Evolutionary conservation across 306 rosid species (phyloP), one percentile per base, ranked within the genome.

Genomic region (Mimosa bimucronata): DNA sequence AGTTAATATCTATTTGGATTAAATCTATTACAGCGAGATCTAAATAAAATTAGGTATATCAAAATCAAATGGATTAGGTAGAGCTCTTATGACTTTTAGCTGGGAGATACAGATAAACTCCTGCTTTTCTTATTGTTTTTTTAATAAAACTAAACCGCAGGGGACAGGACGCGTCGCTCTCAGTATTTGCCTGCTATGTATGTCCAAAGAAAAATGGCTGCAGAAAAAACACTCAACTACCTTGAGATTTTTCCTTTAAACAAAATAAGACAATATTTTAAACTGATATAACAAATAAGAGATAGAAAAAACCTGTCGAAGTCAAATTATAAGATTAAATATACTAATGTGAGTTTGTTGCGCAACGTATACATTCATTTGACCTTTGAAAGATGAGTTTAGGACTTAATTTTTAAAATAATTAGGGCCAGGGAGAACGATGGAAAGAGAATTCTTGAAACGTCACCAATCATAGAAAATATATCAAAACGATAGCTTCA

Each of bases 61-160:
- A 75, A 81, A 60, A 46, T 87, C 84, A 79, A 76, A 46, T 65
- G 70, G 78, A 84, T 84, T 87, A 79, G 85, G 90, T 84, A 81
- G 69, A 45, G 76, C 37, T 67, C 10, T 40, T 46, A 61, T 58
- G 77, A 71, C 66, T 68, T 68, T 75, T 57, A 4, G 37, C 25
- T 60, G 75, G 66, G 5, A 18, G 5, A 18, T 69, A 44, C 50
- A 5, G 61, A 71, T 71, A 71, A 81, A 38, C 16, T 76, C 73
- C 7, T 29, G 38, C 75, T 71, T 78, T 81, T 15, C 26, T 78
- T 66, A n/a, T 69, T 75, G 25, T 70, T 44, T 44, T 37, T 64
- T 29, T 44, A 57, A 26, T 29, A 14, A 28, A 75, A 66, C 52
- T 64, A 68, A 40, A 71, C 9, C 40, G 52, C 1, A 9, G 19